phyloP scores from a whole-genome alignment of 306 rosid species.

The Quercus wislizeni region DNA sequence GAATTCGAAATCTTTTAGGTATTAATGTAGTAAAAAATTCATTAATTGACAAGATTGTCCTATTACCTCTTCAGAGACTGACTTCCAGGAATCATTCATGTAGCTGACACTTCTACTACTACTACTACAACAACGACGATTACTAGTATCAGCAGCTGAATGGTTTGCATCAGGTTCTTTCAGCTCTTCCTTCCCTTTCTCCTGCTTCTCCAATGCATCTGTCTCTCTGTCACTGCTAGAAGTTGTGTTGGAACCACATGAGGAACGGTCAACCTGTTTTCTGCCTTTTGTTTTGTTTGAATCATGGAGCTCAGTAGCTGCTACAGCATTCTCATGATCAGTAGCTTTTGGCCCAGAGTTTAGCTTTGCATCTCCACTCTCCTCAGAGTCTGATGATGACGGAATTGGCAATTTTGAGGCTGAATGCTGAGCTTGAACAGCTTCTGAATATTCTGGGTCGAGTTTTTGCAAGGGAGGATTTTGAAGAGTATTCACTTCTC shows the following conservation, averaged over 20 bases:
- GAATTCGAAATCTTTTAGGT: neutral
- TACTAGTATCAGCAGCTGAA: constrained; percentile 47
- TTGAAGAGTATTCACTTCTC: constrained; percentile 43
- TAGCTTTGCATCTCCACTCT: constrained; percentile 54
- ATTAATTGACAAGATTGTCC: constrained; percentile 2
- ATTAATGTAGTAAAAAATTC: constrained; percentile 6
- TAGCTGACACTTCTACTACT: constrained; percentile 53
- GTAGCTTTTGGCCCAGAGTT: constrained; percentile 40
- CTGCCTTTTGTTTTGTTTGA: constrained; percentile 41
- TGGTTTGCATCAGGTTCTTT: constrained; percentile 50
- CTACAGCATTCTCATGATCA: constrained; percentile 43
- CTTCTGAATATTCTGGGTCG: constrained; percentile 49
- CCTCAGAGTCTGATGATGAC: constrained; percentile 55
- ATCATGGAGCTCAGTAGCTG: constrained; percentile 56
- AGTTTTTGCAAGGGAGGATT: constrained; percentile 40
- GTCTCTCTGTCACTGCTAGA: constrained; percentile 89
- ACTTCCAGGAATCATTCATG: constrained; percentile 81
- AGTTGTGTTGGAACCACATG: constrained; percentile 91
- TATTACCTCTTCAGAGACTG: constrained; percentile 88
- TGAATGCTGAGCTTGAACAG: constrained; percentile 50
- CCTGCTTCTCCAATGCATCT: constrained; percentile 71
- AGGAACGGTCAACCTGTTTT: constrained; percentile 86
- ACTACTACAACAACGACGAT: constrained; percentile 51
- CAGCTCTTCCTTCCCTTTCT: constrained; percentile 51
- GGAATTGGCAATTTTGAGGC: constrained; percentile 50